Conservation (phyloP, 345 rosid species). For the Boechera divaricarpa region DNA sequence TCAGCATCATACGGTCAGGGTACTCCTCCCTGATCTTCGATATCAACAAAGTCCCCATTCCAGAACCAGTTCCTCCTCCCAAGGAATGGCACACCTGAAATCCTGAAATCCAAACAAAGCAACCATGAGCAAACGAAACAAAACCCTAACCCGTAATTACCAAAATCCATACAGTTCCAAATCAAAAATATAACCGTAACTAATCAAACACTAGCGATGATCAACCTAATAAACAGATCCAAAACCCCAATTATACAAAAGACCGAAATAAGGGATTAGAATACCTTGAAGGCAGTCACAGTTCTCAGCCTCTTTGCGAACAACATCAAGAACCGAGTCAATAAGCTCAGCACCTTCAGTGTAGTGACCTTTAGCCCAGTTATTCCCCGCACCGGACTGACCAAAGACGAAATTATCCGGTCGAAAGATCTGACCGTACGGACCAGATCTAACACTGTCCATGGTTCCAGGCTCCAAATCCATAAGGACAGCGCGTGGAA, state of each 20-base stretch:
- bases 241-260: neutral
- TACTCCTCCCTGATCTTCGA: conserved; percentile 73
- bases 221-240: neutral
- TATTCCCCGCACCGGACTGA: conserved; percentile 66
- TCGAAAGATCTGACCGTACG: conserved; percentile 66
- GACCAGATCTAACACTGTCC: conserved; percentile 66
- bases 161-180: neutral
- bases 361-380: conserved; percentile 73
- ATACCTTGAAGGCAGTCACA: conserved; percentile 72
- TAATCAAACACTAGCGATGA: neutral
- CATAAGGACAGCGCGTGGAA: conserved; percentile 69
- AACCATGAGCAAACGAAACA: neutral
- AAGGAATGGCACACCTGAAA: conserved; percentile 73
- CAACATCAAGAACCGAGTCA: conserved; percentile 67
- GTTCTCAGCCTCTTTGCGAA: conserved; percentile 69
- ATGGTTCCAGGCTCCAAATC: conserved; percentile 69
- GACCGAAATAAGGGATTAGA: neutral
- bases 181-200: neutral
- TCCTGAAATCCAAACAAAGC: conserved; percentile 36
- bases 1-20: conserved; percentile 71
- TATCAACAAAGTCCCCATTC: conserved; percentile 72
- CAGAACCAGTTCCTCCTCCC: conserved; percentile 71
- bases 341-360: conserved; percentile 70
- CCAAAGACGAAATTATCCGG: conserved; percentile 68
- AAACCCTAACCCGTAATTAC: neutral